Conservation (phyloP, 2,329 filamentous ascomycete genomes). For the Xylariaceae sp. region DNA sequence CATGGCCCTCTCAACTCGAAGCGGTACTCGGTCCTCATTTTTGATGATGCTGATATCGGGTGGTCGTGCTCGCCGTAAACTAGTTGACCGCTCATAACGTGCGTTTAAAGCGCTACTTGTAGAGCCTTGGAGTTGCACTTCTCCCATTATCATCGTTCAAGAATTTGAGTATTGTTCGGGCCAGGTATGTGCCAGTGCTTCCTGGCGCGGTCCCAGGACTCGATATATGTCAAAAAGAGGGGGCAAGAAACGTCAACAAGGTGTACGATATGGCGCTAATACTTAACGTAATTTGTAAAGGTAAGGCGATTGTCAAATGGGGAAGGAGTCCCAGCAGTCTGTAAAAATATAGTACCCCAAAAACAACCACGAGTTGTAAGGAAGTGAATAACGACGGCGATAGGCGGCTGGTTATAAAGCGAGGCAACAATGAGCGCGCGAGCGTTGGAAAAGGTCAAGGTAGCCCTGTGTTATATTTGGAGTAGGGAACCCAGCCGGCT, state of each 20-base stretch:
- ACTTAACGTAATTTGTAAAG: not conserved
- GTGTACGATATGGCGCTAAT: constrained; percentile 2
- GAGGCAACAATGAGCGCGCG: constrained; percentile 11
- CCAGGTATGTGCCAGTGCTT: not conserved
- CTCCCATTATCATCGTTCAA: constrained; percentile 15
- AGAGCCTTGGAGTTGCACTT: constrained; percentile 19
- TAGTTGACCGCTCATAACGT: constrained; percentile 40
- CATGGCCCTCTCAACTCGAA: constrained; percentile 50
- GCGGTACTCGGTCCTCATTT: constrained; percentile 48
- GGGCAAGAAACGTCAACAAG: not conserved
- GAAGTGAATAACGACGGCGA: constrained; percentile 12
- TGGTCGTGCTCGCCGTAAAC: constrained; percentile 46
- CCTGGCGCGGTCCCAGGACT: not conserved
- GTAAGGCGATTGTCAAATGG: not conserved
- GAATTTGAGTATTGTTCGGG: constrained; percentile 6
- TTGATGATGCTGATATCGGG: constrained; percentile 44
- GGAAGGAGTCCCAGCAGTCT: not conserved
- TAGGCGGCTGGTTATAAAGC: constrained; percentile 3
- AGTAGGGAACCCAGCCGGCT: too few species aligned
- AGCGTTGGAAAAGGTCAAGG: constrained; percentile 24
- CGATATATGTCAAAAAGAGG: not conserved
- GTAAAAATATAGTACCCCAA: not conserved
- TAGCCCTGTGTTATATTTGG: constrained; percentile 31
- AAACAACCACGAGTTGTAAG: not conserved
- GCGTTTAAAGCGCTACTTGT: constrained; percentile 39